Base-by-base conservation (phyloP, 176 grass and related monocot species). In the Cenchrus purpureus region DNA sequence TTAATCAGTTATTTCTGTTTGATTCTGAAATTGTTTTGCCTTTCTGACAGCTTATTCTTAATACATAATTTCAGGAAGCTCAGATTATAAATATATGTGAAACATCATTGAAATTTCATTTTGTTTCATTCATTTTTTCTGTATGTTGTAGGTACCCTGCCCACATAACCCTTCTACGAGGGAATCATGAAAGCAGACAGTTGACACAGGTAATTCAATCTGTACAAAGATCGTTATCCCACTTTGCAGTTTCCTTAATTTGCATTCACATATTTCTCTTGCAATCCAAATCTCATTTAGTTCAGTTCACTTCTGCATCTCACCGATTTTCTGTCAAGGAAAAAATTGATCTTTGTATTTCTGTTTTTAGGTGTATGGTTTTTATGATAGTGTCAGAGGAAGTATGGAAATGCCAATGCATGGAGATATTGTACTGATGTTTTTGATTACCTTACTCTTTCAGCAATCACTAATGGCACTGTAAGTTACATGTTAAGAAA, bases 381-480 rank as follows among this genome's bases (percentile, higher is more conserved):
- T 98, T 86, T 99, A 99, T 71, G 97, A 99, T 37, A 99, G 71
- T 99, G 97, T 67, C 97, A 99, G 72, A 96, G 97, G 74, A 98
- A 98, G 78, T 98, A 98, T 77, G 97, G 97, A 64, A 99, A 99
- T 82, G 97, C 97, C 59, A 99, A 96, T 94, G 97, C 97, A 48
- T 99, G 97, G 97, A 89, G 97, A 82, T 99, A 99, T 37, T 99
- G 97, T 83, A 99, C 97, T 25, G 97, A 99, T 92, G 97, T 99
- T 77, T 99, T 99, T 65, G 97, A 99, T 81, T 96, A 92, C 82
- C 91, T 99, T 86, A 99, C 97, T 44, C 76, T 99, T 81, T 99
- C 97, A 89, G 93, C 97, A 49, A 99, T 99, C 86, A 99, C 92
- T 83, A 94, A 99, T 86, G 91, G 90, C 74, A 94, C 90, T 1